Evolutionary conservation across 2,329 filamentous ascomycete species (phyloP), one percentile per base, ranked within the genome.

Genomic region (Epichloe gansuensis): DNA sequence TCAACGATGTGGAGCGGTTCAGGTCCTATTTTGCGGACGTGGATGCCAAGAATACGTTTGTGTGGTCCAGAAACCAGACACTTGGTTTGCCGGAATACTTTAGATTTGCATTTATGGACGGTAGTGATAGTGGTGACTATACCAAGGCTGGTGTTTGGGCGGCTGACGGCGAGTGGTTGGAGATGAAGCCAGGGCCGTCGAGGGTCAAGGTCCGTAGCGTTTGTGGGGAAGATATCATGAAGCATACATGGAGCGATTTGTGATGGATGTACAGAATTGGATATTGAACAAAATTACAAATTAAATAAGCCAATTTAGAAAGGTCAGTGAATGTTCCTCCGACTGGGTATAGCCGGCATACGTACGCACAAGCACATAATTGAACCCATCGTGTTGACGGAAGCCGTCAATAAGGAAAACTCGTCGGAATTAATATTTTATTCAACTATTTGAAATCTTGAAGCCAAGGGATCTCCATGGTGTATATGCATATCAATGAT

Each of bases 1-100:
- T 94, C 57, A 93, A 94, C 61, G 88, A 94, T 59, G 88, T 94
- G 0, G 88, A 94, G 67, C 73, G 87, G 21, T 89, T 84, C 64
- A 72, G 84, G n/a, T 78, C 78, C 5, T 91, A 84, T 65, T 84
- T 85, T 55, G 76, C 75, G 45, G 76, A 81, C 47, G 74, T 70
- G 41, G 67, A 69, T 31, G 60, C 62, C 38, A 53, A 64, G 49
- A 61, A 70, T 21, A 62, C 66, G 13, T 85, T 85, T 57, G 74
- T 76, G 0, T 88, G 84, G 82, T 68, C 68, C 1, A 72, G 81
- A 54, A 71, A 76, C 38, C 65, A 61, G 23, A 67, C 58, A 6
- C 54, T 72, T 12, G 64, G 65, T 3, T 54, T 74, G 49, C 78
- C 82, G 40, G 84, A 89, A 65, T 91, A 89, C 61, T 90, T 91